A percentile compares a stretch with the other conserved stretches of the same genome.
phyloP scores from a whole-genome alignment of 768 basidiomycete species.

The Russula foetens region DNA sequence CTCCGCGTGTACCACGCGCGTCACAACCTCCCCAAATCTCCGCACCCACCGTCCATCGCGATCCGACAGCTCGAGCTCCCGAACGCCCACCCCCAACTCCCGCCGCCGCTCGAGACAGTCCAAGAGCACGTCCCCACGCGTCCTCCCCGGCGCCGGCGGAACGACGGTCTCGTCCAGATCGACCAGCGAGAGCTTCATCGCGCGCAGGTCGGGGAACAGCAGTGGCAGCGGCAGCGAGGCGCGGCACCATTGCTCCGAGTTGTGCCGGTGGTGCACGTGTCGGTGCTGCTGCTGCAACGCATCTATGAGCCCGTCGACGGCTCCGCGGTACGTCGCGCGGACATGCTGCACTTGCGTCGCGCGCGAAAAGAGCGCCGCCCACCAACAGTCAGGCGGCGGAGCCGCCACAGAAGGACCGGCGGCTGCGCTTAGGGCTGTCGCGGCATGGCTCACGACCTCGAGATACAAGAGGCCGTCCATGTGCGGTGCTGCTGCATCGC shows the following conservation, averaged over 20 bases:
- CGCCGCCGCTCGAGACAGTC: background rate
- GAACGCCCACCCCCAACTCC: background rate
- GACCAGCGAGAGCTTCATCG: background rate
- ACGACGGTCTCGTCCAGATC: background rate
- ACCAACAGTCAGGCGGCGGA: background rate
- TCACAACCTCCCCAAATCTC: background rate
- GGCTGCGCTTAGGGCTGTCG: too few species aligned
- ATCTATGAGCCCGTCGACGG: slow-evolving; percentile 3
- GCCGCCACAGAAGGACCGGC: background rate
- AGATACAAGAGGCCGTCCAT: background rate
- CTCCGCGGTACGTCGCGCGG: background rate
- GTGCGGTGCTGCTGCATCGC: background rate
- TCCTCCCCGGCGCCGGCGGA: background rate
- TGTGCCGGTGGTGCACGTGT: background rate
- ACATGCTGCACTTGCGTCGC: slow-evolving; percentile 2
- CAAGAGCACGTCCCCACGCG: background rate
- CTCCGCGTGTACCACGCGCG: background rate
- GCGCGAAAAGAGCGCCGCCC: background rate
- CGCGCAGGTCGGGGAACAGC: background rate
- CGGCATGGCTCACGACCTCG: background rate
- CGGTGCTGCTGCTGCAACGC: background rate
- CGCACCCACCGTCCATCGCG: background rate
- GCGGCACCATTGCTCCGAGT: too few species aligned
- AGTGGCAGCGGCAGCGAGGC: too few species aligned
- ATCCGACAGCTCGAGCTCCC: background rate